Base-by-base conservation (phyloP, 306 rosid species). In the Castanea crenata region DNA sequence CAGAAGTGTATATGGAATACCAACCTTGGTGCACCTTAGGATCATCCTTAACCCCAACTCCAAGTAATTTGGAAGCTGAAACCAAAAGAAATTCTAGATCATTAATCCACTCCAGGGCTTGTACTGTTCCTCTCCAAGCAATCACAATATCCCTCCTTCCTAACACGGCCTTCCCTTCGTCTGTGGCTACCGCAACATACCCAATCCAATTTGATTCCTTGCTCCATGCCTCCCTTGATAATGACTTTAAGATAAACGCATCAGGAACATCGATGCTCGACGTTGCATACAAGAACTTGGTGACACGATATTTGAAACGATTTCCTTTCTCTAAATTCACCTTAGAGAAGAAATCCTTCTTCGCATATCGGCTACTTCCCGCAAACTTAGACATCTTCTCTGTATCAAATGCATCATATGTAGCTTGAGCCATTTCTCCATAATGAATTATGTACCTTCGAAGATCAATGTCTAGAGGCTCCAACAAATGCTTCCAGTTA, bases 141-240 rank as follows among this genome's bases (percentile, higher is more conserved):
- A 92, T 72, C 54, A 95, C 94, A 71, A 95, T 90, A 71, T 95
- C 99, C 62, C 99, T 89, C 84, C 98, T 88, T 8, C 98, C 99
- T 41, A 92, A 65, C 75, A 31, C 85, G 8, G 69, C 86, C 78
- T 81, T 89, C 49, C 92, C 96, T 82, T 89, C 94, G 55, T 95
- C 96, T 0, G 91, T 92, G 2, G 90, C 91, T 84, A 91, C 97
- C 1, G 91, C 97, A 29, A 95, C 92, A 19, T 74, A 95, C 52
- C 96, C 99, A 8, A 95, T 92, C 98, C 99, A 95, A 23, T 95
- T 95, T 0, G 99, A 95, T 76, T 95, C 99, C 85, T 69, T 86
- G 56, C 99, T 90, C 99, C 99, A 95, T 23, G 97, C 92, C 85
- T 95, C 98, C 61, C 98, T 87, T 3, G 99, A 95, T 51, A 87